phyloP scores from a whole-genome alignment of 164 flowering plant species.

The Saururus chinensis region DNA sequence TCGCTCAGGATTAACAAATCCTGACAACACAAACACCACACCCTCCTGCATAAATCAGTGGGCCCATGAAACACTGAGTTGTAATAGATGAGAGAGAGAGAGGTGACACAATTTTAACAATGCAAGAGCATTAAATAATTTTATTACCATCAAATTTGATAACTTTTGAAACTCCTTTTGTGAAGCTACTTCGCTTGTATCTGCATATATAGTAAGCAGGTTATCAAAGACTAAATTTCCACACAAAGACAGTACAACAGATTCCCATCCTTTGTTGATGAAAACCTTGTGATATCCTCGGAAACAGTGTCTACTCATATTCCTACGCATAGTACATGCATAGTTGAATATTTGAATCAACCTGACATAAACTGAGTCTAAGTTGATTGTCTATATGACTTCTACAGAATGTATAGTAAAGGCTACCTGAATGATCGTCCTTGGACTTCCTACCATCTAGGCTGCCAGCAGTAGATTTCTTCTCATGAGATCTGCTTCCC shows the following conservation, averaged over 20 bases:
- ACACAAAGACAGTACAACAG: too few species aligned
- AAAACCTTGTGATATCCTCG: too few species aligned
- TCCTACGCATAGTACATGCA: background rate
- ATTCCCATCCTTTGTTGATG: too few species aligned
- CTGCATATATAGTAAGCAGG: constrained; percentile 1
- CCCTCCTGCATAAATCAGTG: constrained; percentile 57
- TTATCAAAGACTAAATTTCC: too few species aligned
- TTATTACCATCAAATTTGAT: constrained; percentile 56
- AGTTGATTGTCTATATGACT: background rate
- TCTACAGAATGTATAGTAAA: background rate
- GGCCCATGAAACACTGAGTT: too few species aligned
- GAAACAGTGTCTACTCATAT: background rate
- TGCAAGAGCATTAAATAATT: background rate
- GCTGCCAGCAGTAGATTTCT: constrained; percentile 16
- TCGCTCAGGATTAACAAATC: constrained; percentile 92
- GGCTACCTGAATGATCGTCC: background rate
- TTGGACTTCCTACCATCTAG: constrained; percentile 2
- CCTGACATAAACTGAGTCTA: too few species aligned
- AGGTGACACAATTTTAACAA: background rate
- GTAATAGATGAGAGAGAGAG: background rate
- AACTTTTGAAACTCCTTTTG: constrained; percentile 15
- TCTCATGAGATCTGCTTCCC: constrained; percentile 13
- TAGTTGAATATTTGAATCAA: too few species aligned
- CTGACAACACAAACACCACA: constrained; percentile 85
- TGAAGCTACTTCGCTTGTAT: constrained; percentile 6